Evolutionary conservation across 2,329 filamentous ascomycete genomes (phyloP).

Genomic region (Colletotrichum melonis): DNA sequence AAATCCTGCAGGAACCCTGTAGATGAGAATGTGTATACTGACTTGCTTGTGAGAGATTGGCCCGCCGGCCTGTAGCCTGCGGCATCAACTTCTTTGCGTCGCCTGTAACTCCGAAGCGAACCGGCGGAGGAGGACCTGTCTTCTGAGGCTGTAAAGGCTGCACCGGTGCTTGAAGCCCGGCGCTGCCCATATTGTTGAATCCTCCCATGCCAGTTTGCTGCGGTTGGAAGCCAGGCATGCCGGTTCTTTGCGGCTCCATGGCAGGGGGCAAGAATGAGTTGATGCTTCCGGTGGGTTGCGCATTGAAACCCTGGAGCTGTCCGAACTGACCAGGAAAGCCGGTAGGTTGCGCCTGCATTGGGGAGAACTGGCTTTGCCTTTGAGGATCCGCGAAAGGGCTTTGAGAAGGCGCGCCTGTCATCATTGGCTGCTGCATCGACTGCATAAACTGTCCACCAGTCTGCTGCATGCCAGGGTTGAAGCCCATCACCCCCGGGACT

Average conservation of each 20-base stretch:
- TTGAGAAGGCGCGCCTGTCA: constrained; percentile 55
- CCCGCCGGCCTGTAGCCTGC: constrained; percentile 89
- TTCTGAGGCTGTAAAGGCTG: constrained; percentile 60
- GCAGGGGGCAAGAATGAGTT: constrained; percentile 70
- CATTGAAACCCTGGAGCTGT: constrained; percentile 63
- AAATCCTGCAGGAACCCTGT: not conserved
- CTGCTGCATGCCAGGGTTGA: constrained; percentile 46
- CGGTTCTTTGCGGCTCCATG: constrained; percentile 70
- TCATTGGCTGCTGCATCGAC: constrained; percentile 64
- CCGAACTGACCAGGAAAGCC: constrained; percentile 64
- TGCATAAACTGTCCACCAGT: constrained; percentile 53
- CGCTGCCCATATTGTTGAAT: constrained; percentile 47
- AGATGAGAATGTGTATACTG: constrained; percentile 62
- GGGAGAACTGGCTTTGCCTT: constrained; percentile 53
- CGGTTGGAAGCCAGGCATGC: constrained; percentile 58
- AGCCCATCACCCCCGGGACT: constrained; percentile 48
- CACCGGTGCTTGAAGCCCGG: constrained; percentile 47
- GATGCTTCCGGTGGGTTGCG: constrained; percentile 54
- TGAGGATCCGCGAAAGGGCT: constrained; percentile 53
- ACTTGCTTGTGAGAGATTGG: constrained; percentile 96
- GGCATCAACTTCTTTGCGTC: constrained; percentile 82
- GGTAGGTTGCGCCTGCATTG: constrained; percentile 72
- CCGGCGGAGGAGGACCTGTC: constrained; percentile 80
- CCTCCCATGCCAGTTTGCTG: constrained; percentile 64
- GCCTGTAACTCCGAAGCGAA: constrained; percentile 85